Percentiles rank a stretch among this genome's conserved stretches.
phyloP scores from a whole-genome alignment of 208 protist species.

The Angomonas desouzai region DNA sequence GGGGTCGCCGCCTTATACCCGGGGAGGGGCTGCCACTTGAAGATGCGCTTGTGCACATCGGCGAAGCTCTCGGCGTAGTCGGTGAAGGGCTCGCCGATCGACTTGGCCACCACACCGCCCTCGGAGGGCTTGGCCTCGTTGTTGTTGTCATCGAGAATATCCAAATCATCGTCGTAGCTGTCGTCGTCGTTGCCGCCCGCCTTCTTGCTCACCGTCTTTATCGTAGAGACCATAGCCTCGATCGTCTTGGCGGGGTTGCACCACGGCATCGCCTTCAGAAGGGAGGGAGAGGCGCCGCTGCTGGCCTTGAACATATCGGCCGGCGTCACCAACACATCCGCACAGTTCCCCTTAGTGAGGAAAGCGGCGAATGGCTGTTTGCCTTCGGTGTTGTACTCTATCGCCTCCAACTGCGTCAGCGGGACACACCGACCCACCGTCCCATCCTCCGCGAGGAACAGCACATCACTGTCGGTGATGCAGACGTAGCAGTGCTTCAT shows the following conservation, averaged over 20 bases:
- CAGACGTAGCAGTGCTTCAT: constrained; percentile 35
- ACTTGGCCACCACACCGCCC: background rate
- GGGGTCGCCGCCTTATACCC: background rate
- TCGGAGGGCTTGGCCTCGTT: background rate
- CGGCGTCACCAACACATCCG: constrained; percentile 27
- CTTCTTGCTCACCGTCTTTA: constrained; percentile 11
- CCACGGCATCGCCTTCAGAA: constrained; percentile 24
- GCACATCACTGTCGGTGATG: constrained; percentile 30
- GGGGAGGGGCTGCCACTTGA: constrained; percentile 34
- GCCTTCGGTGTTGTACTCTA: constrained; percentile 23
- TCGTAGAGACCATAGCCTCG: background rate
- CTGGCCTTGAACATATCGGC: constrained; percentile 13
- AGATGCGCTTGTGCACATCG: constrained; percentile 15
- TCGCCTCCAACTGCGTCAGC: constrained; percentile 11
- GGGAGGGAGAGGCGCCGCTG: constrained; percentile 18
- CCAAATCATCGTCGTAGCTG: constrained; percentile 10
- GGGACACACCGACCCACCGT: constrained; percentile 22
- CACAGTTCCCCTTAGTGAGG: constrained; percentile 11
- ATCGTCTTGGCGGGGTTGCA: constrained; percentile 16
- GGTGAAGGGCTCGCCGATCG: constrained; percentile 4
- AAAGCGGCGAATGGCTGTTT: constrained; percentile 14
- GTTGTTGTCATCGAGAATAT: constrained; percentile 2
- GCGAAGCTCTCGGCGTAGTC: constrained; percentile 21
- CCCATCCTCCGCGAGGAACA: constrained; percentile 25
- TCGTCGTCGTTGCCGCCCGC: constrained; percentile 1